Evolutionary conservation across 2,329 filamentous ascomycete species (phyloP), one percentile per base, ranked within the genome.

Genomic region (Cladosporium sphaerospermum): DNA sequence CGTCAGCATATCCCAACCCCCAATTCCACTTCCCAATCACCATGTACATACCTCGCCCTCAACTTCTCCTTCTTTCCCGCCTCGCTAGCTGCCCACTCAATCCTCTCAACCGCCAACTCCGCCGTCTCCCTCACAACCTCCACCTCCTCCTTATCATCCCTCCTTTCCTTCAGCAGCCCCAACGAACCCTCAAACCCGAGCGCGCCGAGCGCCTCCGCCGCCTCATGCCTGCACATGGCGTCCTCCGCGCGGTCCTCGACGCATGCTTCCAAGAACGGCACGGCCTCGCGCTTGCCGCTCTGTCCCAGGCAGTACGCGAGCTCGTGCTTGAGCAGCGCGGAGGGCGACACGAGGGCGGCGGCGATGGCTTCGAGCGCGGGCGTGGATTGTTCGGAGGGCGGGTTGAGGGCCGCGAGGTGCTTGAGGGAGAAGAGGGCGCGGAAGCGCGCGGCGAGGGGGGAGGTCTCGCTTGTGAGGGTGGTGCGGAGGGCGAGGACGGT

Each of bases 401-500:
- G 79, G 36, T 78, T 70, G 59, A 84, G 81, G 54, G 81, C 84
- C 45, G 93, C 92, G 56, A 97, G 77, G 70, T 97, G 88, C 76
- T 99, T 99, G 56, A 99, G 84, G 14, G 92, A 96, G 77, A 99
- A 99, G 62, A 99, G 87, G 41, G 93, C 92, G 64, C 93, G 89
- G 74, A 97, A 99, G 59, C 93, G 89, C 59, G 89, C 79, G 37
- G 91, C 86, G 52, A 99, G 86, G 43, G 91, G 84, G 57, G 88
- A 86, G 11, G 80, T 74, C 75, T 97, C 93, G 45, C 87, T 86
- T 63, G 80, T 85, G 56, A 99, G 83, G 55, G 85, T 87, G 65
- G 86, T 80, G 66, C 89, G 85, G 49, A 95, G 79, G 54, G 78
- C 75, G 53, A 75, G 64, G 61, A 89, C 78, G 43, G 81, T 83